Percentiles rank a stretch among this genome's conserved stretches.
Evolutionary conservation across 2,329 filamentous ascomycete species (phyloP).

Genomic region (Diaporthe batatas): DNA sequence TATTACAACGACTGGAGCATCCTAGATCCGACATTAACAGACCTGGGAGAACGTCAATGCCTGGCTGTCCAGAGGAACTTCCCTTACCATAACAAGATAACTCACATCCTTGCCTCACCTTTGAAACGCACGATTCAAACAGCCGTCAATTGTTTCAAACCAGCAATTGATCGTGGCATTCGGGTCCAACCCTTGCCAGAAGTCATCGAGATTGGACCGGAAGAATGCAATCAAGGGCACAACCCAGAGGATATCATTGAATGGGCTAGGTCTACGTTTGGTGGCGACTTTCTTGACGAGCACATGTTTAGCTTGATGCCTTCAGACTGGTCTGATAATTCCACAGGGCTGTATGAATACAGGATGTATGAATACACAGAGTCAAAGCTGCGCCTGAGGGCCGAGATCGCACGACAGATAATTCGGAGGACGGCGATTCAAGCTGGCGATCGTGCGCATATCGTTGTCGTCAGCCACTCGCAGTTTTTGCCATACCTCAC

Average conservation of each 20-base stretch:
- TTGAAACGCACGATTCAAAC: constrained; percentile 17
- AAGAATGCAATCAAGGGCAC: neutral
- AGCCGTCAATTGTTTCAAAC: neutral
- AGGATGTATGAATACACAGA: neutral
- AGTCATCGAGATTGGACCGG: neutral
- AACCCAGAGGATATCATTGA: neutral
- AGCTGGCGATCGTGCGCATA: neutral
- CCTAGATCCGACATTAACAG: neutral
- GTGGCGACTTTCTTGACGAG: neutral
- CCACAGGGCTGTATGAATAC: neutral
- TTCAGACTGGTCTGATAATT: neutral
- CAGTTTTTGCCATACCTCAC: neutral
- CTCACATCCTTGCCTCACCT: constrained; percentile 3
- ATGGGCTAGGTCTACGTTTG: neutral
- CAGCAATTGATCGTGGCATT: neutral
- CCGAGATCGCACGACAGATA: neutral
- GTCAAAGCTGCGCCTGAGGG: neutral
- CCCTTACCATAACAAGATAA: constrained; percentile 4
- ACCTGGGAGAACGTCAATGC: neutral
- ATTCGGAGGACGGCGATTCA: neutral
- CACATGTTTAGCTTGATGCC: neutral
- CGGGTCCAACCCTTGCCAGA: neutral
- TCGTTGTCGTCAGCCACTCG: neutral
- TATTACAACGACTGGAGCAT: neutral
- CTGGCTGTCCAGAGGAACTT: neutral